Evolutionary conservation across 441 rosid species (phyloP).

Genomic region (Viola pubescens): DNA sequence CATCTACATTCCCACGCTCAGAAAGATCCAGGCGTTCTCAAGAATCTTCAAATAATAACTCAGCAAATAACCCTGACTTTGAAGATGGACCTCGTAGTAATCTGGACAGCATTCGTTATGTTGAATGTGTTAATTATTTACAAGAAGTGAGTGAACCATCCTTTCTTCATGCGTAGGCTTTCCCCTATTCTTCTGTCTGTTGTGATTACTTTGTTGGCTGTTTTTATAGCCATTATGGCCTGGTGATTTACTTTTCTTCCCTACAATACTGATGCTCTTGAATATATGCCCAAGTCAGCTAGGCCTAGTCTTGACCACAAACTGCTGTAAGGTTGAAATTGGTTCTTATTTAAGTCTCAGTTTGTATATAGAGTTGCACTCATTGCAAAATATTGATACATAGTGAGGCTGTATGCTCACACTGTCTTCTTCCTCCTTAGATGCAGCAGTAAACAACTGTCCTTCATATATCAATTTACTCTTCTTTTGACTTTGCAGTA

Average conservation of each 20-base stretch:
- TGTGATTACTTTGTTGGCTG: constrained; percentile 7
- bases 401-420: background rate
- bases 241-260: background rate
- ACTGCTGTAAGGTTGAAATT: background rate
- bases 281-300: background rate
- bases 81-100: constrained; percentile 94
- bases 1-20: constrained; percentile 94
- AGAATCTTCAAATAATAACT: constrained; percentile 49
- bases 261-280: background rate
- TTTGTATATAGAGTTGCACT: background rate
- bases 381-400: background rate
- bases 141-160: constrained; percentile 66
- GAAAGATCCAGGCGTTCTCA: constrained; percentile 75
- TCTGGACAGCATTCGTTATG: constrained; percentile 68
- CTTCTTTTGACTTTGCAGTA: constrained; percentile 50
- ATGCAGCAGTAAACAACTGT: background rate
- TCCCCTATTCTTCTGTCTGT: background rate
- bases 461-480: background rate
- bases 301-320: background rate
- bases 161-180: constrained; percentile 3
- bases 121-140: constrained; percentile 75
- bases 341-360: background rate
- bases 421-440: background rate
- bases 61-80: constrained; percentile 40
- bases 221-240: background rate